A percentile compares a stretch with the other conserved stretches of the same genome.
phyloP scores from a whole-genome alignment of 331 rosid species.

The Cucumis variabilis region DNA sequence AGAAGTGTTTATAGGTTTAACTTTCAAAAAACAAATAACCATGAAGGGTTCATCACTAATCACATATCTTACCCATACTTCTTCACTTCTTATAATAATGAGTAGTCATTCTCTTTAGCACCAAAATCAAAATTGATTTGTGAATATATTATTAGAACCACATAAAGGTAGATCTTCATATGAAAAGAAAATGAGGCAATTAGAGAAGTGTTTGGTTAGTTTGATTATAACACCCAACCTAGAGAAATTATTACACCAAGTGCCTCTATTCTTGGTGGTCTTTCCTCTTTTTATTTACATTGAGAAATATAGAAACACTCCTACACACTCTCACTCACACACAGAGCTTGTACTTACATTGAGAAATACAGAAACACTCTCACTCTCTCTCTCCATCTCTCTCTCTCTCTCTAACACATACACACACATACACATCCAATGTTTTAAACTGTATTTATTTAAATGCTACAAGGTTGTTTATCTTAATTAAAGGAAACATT shows the following conservation, averaged over 20 bases:
- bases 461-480: no score
- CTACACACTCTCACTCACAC: no score
- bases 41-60: no score
- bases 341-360: not conserved
- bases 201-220: slow-evolving; percentile 7
- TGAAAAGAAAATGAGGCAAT: not conserved
- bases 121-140: not conserved
- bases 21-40: no score
- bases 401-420: no score
- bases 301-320: no score
- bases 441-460: not conserved
- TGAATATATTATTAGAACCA: slow-evolving; percentile 8
- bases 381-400: no score
- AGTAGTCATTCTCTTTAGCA: not conserved
- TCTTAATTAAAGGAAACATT: no score
- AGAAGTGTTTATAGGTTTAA: no score
- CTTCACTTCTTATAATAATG: not conserved
- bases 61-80: not conserved
- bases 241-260: slow-evolving; percentile 1
- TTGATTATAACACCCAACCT: slow-evolving; percentile 3
- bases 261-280: not conserved
- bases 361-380: no score
- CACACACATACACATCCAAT: not conserved
- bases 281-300: not conserved
- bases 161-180: not conserved